These are phyloP conservation scores for Fraxinus paxiana DNA, from an alignment of 305 asterid genomes.

Conservation along the genomic window DNA sequence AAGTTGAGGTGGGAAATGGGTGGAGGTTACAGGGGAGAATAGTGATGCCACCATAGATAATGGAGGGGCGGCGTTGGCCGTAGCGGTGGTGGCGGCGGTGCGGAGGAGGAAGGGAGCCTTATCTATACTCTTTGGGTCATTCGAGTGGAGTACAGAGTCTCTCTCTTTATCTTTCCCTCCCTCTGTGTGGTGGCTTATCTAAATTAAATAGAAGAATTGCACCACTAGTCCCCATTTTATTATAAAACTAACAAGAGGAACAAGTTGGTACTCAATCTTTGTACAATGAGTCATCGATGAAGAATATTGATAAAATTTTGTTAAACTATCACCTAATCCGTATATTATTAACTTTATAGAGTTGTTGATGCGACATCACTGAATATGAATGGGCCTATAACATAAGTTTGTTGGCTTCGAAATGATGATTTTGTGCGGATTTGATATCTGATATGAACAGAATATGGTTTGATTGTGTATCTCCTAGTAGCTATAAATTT, in stretches of 20 bases:
- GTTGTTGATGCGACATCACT: background rate
- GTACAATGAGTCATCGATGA: background rate
- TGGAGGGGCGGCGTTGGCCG: background rate
- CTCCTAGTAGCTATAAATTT: background rate
- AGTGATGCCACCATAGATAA: conserved; percentile 46
- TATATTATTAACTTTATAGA: background rate
- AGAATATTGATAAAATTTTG: background rate
- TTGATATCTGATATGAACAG: too few species aligned
- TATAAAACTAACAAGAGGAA: background rate
- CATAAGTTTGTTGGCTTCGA: background rate
- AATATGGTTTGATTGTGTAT: too few species aligned
- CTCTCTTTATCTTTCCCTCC: background rate
- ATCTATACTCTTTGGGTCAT: background rate
- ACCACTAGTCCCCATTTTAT: background rate
- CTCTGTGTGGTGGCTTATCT: background rate
- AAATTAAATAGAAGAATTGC: background rate
- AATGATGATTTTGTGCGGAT: background rate
- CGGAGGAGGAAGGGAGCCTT: background rate
- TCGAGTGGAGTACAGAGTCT: background rate
- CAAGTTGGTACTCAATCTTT: background rate
- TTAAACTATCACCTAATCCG: background rate
- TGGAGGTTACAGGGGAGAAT: conserved; percentile 30
- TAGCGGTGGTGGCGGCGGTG: conserved; percentile 5
- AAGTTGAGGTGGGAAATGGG: conserved; percentile 35
- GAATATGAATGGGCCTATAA: background rate